Base-by-base conservation (phyloP, 2,329 filamentous ascomycete genomes). In the Epicoccum nigrum region DNA sequence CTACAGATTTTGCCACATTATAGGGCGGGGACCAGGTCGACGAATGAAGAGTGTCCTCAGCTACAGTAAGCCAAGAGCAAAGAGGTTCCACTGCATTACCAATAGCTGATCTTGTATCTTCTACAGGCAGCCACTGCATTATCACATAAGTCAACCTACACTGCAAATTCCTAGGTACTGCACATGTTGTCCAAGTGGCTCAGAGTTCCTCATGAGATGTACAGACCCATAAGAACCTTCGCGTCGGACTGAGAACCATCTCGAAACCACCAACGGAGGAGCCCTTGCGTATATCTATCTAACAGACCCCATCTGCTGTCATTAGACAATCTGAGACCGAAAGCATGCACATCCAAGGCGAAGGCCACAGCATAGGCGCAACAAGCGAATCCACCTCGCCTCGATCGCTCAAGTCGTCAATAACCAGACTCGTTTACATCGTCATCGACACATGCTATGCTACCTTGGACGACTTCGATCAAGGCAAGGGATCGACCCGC, bases 381-480 rank as follows among this genome's bases (percentile, higher is more conserved):
- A 45, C 21, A 20, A 40, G 41, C 35, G 19, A 8, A 11, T 45
- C 43, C 20, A 13, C 32, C 6, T 35, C 43, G 5, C 41, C 40
- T 3, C 39, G 28, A 38, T 43, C 41, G 7, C 41, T n/a, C 5
- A 51, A 51, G 17, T 34, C 41, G 17, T 34, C 41, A 12, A 19
- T 27, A 15, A 39, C 33, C 8, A 51, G 23, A 31, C 23, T 49
- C 20, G 44, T 65, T 16, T 65, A 63, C 51, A 61, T 65, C 39
- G 62, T 65, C 12, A 58, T 51, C 41, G 62, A 65, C 32, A 59
- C 58, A 2, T 57, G 50, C 41, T 65, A 63, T 34, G 51, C 61
- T 7, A 63, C 57, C 1, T 38, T 50, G 19, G 19, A 40, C 4
- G 55, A 56, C 33, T 64, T 65, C 37, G 45, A 61, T 21, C 16